A percentile compares a stretch with the other conserved stretches of the same genome.
Conservation (phyloP, 768 basidiomycete genomes). For the Boletus edulis region DNA sequence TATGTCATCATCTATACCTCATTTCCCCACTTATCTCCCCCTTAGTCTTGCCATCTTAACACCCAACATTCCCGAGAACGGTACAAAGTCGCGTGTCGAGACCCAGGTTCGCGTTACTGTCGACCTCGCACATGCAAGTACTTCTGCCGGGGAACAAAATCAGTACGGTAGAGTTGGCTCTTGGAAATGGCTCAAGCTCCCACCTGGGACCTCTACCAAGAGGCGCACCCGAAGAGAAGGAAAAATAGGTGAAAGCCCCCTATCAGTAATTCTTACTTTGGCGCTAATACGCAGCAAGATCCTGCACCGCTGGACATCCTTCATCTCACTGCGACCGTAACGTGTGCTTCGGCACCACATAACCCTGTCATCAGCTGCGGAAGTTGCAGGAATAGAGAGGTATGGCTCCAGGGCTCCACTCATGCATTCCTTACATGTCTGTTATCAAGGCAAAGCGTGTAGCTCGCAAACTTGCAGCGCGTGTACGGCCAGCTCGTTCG, state of each 20-base stretch:
- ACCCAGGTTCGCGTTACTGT: conserved; percentile 88
- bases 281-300: conserved; percentile 43
- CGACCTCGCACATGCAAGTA: conserved; percentile 68
- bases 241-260: conserved; percentile 59
- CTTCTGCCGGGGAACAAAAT: conserved; percentile 54
- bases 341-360: conserved; percentile 79
- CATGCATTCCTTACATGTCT: conserved; percentile 4
- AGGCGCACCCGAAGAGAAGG: conserved; percentile 80
- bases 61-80: conserved; percentile 77
- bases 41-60: conserved; percentile 76
- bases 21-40: conserved; percentile 17
- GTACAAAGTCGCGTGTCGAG: conserved; percentile 92
- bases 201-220: conserved; percentile 81
- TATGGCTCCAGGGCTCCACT: conserved; percentile 31
- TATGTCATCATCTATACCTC: conserved; percentile 34
- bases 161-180: conserved; percentile 82
- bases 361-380: conserved; percentile 77
- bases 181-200: conserved; percentile 86
- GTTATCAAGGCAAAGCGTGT: conserved; percentile 77
- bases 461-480: conserved; percentile 83
- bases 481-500: conserved; percentile 73
- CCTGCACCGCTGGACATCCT: conserved; percentile 68
- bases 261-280: not conserved
- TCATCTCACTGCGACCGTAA: conserved; percentile 68
- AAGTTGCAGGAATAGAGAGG: conserved; percentile 88